phyloP scores from a whole-genome alignment of 2,329 filamentous ascomycete genomes.

The Xylaria sp. region DNA sequence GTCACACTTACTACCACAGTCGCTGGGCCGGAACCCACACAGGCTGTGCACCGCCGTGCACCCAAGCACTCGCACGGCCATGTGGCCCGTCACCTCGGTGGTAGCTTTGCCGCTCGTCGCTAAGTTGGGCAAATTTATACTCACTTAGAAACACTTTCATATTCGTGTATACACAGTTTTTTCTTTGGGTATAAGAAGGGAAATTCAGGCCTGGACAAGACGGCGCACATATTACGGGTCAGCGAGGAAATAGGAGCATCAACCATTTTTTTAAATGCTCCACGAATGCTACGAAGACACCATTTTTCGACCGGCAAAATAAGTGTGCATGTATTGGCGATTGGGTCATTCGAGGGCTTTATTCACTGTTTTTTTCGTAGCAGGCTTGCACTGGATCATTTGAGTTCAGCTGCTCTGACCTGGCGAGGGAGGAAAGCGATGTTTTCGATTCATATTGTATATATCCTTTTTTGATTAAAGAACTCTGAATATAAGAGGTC shows the following conservation, averaged over 20 bases:
- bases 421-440: background rate
- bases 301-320: constrained; percentile 7
- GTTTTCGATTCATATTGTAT: constrained; percentile 32
- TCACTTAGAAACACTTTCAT: background rate
- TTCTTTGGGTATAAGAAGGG: constrained; percentile 9
- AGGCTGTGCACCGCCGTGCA: constrained; percentile 39
- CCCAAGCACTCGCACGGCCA: constrained; percentile 43
- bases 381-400: background rate
- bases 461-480: constrained; percentile 27
- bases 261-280: background rate
- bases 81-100: constrained; percentile 40
- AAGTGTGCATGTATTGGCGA: constrained; percentile 26
- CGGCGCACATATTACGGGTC: background rate
- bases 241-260: background rate
- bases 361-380: background rate
- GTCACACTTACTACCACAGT: constrained; percentile 52
- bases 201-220: background rate
- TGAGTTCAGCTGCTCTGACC: background rate
- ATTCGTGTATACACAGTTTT: constrained; percentile 25
- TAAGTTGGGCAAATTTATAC: constrained; percentile 22
- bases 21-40: constrained; percentile 36
- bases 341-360: background rate
- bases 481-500: constrained; percentile 18
- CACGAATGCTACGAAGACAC: constrained; percentile 24
- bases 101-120: constrained; percentile 40